Base-by-base conservation (phyloP, 140 eudicot species). In the Stevia rebaudiana region DNA sequence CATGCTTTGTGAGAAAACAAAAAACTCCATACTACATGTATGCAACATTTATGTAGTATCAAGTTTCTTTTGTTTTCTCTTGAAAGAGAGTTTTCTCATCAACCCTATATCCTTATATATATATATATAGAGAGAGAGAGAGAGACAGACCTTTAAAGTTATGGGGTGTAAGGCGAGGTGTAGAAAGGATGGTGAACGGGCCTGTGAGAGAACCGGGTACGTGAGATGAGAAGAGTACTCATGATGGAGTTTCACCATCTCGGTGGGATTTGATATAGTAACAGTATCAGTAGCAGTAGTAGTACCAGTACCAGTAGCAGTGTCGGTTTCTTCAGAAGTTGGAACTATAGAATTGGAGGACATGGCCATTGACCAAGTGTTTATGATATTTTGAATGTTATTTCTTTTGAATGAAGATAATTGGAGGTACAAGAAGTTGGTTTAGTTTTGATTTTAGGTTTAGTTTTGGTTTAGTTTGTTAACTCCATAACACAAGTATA, bases 121-220 rank as follows among this genome's bases (percentile, higher is more conserved):
- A 63, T 46, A 43, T 54, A 24, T 41, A 8, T 66, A 13, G 57
- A 61, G 80, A 35, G 68, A 47, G 68, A 65, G 55, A 59, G 68
- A 7, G 21, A n/a, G 41, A 30, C 12, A 7, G 39, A 88, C 96
- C 94, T 88, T 85, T 61, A 88, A 69, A 66, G 90, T 88, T 73
- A 85, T 85, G 79, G 90, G 88, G 71, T 76, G 69, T 51, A 78
- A 74, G 54, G 69, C 51, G 53, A 59, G 78, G 48, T 78, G 94
- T 25, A 80, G 69, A 69, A 76, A 74, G 61, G 86, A 77, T 61
- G 65, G 77, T 42, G 84, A 57, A 65, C 71, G 72, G 65, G 73
- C 54, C 60, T 76, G 79, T 73, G 71, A 44, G 64, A 69, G 82
- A 16, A 61, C 72, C 1, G 86, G 83, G 80, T 76, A 79, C 21